These are phyloP conservation scores for Mallotus japonicus DNA, from an alignment of 441 rosid species.

Conservation along the genomic window DNA sequence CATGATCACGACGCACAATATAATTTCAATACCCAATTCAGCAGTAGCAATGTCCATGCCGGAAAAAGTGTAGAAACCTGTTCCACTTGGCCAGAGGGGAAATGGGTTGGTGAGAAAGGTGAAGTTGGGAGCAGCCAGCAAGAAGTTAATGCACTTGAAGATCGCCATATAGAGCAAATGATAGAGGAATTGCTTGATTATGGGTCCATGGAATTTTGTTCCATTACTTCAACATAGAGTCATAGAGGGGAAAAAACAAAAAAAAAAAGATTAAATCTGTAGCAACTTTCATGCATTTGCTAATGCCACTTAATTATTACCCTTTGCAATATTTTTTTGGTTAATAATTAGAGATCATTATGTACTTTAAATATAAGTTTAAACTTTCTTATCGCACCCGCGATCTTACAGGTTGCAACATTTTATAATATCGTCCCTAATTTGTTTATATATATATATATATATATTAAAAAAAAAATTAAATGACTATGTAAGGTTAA, in stretches of 20 bases:
- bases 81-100: slow-evolving; percentile 27
- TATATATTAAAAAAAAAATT: too few species aligned
- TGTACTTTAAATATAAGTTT: neutral
- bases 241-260: neutral
- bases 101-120: slow-evolving; percentile 34
- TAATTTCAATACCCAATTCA: neutral
- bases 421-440: too few species aligned
- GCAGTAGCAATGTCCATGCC: slow-evolving; percentile 10
- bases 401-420: too few species aligned
- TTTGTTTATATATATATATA: too few species aligned
- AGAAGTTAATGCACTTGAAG: slow-evolving; percentile 43
- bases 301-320: slow-evolving; percentile 17
- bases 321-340: neutral
- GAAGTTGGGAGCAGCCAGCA: slow-evolving; percentile 22
- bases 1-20: slow-evolving; percentile 15
- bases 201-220: slow-evolving; percentile 60
- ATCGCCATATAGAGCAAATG: slow-evolving; percentile 72
- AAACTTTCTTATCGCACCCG: neutral
- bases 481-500: too few species aligned
- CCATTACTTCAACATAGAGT: slow-evolving; percentile 31
- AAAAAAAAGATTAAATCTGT: slow-evolving; percentile 2
- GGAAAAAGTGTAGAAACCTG: slow-evolving; percentile 18
- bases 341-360: neutral
- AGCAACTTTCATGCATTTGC: slow-evolving; percentile 8
- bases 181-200: slow-evolving; percentile 61